phyloP scores from a whole-genome alignment of 2,329 filamentous ascomycete genomes.

The Penicillium vulpinum region DNA sequence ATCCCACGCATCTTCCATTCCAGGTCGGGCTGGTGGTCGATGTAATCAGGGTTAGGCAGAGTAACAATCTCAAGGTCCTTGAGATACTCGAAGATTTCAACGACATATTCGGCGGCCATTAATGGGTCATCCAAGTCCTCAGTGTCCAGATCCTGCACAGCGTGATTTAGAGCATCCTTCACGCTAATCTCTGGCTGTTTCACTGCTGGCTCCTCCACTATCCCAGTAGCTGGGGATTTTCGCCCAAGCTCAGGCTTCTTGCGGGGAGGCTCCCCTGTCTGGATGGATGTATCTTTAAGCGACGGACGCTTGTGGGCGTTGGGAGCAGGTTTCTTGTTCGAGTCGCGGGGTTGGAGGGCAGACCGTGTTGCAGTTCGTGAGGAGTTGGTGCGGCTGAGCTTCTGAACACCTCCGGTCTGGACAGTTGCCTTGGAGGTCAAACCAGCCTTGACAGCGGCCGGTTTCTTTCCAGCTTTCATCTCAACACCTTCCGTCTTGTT shows the following conservation, averaged over 20 bases:
- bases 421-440: constrained; percentile 74
- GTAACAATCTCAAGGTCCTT: constrained; percentile 77
- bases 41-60: constrained; percentile 90
- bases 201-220: constrained; percentile 12
- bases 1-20: constrained; percentile 99
- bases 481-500: constrained; percentile 66
- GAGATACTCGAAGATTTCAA: constrained; percentile 96
- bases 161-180: constrained; percentile 42
- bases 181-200: constrained; percentile 25
- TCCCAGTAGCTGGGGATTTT: constrained; percentile 24
- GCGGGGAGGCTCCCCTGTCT: constrained; percentile 63
- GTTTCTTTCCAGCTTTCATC: constrained; percentile 71
- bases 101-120: constrained; percentile 97
- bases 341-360: constrained; percentile 66
- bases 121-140: constrained; percentile 92
- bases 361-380: constrained; percentile 51
- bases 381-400: constrained; percentile 61
- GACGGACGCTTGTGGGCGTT: constrained; percentile 61
- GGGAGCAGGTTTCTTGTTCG: constrained; percentile 64
- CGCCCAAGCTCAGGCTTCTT: constrained; percentile 65
- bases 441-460: constrained; percentile 60
- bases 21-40: constrained; percentile 88
- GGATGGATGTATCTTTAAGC: constrained; percentile 59
- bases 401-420: constrained; percentile 79
- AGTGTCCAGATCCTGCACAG: constrained; percentile 65